These are phyloP conservation scores for Colletotrichum navitas DNA, from an alignment of 2,329 filamentous ascomycete species.

Conservation along the genomic window DNA sequence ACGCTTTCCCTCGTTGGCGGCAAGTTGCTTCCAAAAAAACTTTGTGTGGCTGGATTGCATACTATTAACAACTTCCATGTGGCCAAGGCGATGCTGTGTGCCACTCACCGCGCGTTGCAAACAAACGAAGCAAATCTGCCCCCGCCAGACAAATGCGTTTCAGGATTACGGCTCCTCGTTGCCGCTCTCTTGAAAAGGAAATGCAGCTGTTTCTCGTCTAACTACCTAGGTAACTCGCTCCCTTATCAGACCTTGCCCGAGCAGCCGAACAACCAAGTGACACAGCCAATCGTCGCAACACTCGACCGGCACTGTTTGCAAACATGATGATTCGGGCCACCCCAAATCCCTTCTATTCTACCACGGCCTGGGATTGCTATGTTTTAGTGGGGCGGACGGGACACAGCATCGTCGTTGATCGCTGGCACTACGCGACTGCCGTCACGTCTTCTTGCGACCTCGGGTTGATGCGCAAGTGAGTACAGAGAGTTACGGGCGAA, in stretches of 20 bases:
- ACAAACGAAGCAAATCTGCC: background rate
- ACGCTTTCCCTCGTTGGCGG: too few species aligned
- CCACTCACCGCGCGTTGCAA: background rate
- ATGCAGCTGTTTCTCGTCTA: too few species aligned
- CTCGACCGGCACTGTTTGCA: slow-evolving; percentile 2
- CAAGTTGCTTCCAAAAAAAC: background rate
- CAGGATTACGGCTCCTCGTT: background rate
- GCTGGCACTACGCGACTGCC: background rate
- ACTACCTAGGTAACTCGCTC: too few species aligned
- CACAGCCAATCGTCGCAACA: background rate
- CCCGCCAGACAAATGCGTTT: background rate
- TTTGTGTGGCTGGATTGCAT: background rate
- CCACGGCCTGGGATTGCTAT: background rate
- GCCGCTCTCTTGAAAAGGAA: too few species aligned
- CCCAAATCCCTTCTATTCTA: background rate
- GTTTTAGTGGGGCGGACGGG: slow-evolving; percentile 1
- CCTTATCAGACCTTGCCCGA: too few species aligned
- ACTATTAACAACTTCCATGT: background rate
- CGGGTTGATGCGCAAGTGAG: background rate
- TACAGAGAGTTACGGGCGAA: background rate
- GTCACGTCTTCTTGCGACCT: slow-evolving; percentile 4
- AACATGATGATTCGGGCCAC: background rate
- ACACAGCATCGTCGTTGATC: background rate
- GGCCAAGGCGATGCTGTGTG: background rate
- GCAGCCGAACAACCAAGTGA: background rate